A percentile compares a stretch with the other conserved stretches of the same genome.
Conservation (phyloP, 2,329 filamentous ascomycete genomes). For the Sclerotinia subarctica region DNA sequence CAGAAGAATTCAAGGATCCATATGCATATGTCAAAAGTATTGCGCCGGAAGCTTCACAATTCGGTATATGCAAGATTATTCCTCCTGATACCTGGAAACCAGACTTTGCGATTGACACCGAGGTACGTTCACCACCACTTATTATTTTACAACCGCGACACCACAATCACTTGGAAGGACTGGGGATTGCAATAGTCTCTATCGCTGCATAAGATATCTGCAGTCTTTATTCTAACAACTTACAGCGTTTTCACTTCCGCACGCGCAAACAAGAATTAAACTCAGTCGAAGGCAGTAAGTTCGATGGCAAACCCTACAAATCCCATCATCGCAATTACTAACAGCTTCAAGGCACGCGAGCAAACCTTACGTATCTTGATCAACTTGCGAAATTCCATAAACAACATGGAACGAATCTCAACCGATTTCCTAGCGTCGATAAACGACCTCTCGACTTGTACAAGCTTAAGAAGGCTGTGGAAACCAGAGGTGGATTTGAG, state of each 20-base stretch:
- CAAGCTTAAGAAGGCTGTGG: constrained; percentile 93
- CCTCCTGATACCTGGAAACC: constrained; percentile 94
- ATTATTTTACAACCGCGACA: neutral
- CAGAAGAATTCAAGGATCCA: constrained; percentile 93
- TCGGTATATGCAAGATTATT: constrained; percentile 92
- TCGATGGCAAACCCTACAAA: neutral
- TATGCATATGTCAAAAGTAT: constrained; percentile 94
- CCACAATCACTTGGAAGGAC: neutral
- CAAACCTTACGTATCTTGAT: constrained; percentile 94
- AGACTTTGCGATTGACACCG: constrained; percentile 91
- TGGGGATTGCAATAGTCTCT: neutral
- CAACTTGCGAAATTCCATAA: constrained; percentile 95
- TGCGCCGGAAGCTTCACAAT: constrained; percentile 76
- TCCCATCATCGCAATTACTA: constrained; percentile 25
- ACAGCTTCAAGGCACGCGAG: constrained; percentile 69
- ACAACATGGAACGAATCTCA: constrained; percentile 90
- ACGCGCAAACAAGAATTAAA: constrained; percentile 96
- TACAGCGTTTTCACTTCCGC: constrained; percentile 90
- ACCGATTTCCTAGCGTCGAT: constrained; percentile 92
- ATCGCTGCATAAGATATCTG: neutral
- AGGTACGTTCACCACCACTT: constrained; percentile 54
- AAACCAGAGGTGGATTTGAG: constrained; percentile 90
- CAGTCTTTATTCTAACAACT: constrained; percentile 31
- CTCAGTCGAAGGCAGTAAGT: constrained; percentile 92
- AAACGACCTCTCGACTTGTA: constrained; percentile 96